phyloP scores from a whole-genome alignment of 2,329 filamentous ascomycete species.

The Stemphylium beticola region DNA sequence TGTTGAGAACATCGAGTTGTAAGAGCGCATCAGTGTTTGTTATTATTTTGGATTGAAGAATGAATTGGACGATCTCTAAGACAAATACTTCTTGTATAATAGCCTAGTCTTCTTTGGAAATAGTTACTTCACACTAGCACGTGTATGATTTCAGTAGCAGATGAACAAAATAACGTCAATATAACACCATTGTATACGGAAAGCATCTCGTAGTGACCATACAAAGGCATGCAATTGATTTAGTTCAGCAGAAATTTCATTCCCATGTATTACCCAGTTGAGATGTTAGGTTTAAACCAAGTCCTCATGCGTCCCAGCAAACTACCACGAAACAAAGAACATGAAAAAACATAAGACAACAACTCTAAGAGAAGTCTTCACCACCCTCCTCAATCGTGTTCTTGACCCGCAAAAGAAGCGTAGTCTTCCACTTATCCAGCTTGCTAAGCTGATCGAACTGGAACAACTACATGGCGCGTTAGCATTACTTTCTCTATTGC shows the following conservation, averaged over 20 bases:
- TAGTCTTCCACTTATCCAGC: slow-evolving; percentile 97
- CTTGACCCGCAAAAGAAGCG: slow-evolving; percentile 82
- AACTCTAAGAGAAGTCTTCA: slow-evolving; percentile 68
- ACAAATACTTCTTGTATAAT: neutral
- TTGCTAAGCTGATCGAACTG: slow-evolving; percentile 92
- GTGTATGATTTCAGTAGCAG: neutral
- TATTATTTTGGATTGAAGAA: neutral
- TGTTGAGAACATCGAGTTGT: slow-evolving; percentile 43
- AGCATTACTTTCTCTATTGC: neutral
- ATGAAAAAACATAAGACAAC: neutral
- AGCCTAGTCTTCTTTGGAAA: neutral
- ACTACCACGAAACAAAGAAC: neutral
- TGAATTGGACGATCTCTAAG: slow-evolving; percentile 8
- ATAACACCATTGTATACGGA: neutral
- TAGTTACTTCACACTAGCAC: slow-evolving; percentile 1
- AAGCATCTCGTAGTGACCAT: neutral
- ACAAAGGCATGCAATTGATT: neutral
- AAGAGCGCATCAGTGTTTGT: slow-evolving; percentile 1
- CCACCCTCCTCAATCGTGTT: slow-evolving; percentile 74
- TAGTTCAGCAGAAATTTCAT: neutral
- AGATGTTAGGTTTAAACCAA: slow-evolving; percentile 2
- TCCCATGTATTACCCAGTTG: neutral
- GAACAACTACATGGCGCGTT: slow-evolving; percentile 60
- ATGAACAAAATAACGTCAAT: neutral
- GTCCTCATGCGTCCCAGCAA: neutral